A percentile compares a stretch with the other conserved stretches of the same genome.
These are phyloP conservation scores for Acanthamoeba sp. DNA, from an alignment of 208 protist species.

Conservation along the genomic window DNA sequence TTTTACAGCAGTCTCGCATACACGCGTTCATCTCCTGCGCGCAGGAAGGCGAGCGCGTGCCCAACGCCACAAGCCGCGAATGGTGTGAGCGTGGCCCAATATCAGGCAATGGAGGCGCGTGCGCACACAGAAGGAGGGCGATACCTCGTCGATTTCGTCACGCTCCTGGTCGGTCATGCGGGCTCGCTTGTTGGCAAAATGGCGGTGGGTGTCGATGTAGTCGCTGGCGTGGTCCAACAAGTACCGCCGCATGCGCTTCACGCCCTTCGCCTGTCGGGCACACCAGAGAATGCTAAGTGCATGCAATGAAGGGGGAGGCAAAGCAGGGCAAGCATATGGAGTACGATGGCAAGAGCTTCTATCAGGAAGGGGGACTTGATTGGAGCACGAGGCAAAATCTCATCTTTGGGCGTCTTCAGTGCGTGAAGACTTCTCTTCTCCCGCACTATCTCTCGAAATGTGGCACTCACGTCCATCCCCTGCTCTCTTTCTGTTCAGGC, in stretches of 20 bases:
- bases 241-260: conserved; percentile 20
- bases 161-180: conserved; percentile 46
- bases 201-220: conserved; percentile 47
- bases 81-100: too few relatives aligned
- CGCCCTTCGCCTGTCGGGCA: not conserved
- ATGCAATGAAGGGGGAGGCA: not conserved
- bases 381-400: not conserved
- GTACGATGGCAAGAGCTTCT: conserved; percentile 24
- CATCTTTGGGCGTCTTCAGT: conserved; percentile 29
- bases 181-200: not conserved
- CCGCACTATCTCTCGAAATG: not conserved
- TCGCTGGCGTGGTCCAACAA: conserved; percentile 48
- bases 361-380: conserved; percentile 26
- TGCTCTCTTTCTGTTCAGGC: too few relatives aligned
- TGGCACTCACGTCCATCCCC: conserved; percentile 25
- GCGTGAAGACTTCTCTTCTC: not conserved
- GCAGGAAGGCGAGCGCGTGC: too few relatives aligned
- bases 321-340: not conserved
- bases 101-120: not conserved
- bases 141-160: conserved; percentile 38
- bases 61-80: too few relatives aligned
- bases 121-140: not conserved
- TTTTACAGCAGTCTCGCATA: conserved; percentile 24
- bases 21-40: conserved; percentile 13
- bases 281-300: not conserved